Evolutionary conservation across 352 stramenopile genomes (phyloP).

Genomic region (Globisporangium sylvaticum): DNA sequence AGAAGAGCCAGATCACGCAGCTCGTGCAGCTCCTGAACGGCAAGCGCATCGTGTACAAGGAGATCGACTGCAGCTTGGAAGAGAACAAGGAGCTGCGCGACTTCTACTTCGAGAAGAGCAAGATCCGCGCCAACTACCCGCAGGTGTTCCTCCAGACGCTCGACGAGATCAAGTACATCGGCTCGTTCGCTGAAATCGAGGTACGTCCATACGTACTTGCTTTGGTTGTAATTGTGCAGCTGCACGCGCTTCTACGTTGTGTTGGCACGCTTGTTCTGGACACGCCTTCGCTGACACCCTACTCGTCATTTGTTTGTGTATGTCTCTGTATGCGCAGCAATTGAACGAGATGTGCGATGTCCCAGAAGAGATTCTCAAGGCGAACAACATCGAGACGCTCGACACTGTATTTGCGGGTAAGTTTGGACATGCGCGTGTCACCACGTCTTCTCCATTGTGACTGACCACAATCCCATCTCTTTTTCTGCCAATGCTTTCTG

Average conservation of each 20-base stretch:
- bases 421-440: neutral
- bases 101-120: conserved; percentile 72
- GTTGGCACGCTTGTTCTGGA: neutral
- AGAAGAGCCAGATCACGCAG: conserved; percentile 75
- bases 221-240: neutral
- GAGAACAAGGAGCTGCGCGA: conserved; percentile 75
- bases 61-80: conserved; percentile 79
- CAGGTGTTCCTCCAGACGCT: conserved; percentile 72
- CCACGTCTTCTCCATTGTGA: neutral
- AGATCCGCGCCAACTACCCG: conserved; percentile 81
- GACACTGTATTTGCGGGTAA: conserved; percentile 68
- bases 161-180: conserved; percentile 55
- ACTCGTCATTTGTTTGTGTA: neutral
- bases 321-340: conserved; percentile 29
- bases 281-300: neutral
- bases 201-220: conserved; percentile 18
- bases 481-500: neutral
- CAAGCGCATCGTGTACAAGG: conserved; percentile 66
- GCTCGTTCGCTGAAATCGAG: conserved; percentile 80
- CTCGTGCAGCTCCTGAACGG: conserved; percentile 68
- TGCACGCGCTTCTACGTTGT: neutral
- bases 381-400: conserved; percentile 76
- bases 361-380: conserved; percentile 62
- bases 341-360: conserved; percentile 84
- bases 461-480: neutral